Conservation (phyloP, 2,329 filamentous ascomycete species). For the Dothideomycetes sp. region DNA sequence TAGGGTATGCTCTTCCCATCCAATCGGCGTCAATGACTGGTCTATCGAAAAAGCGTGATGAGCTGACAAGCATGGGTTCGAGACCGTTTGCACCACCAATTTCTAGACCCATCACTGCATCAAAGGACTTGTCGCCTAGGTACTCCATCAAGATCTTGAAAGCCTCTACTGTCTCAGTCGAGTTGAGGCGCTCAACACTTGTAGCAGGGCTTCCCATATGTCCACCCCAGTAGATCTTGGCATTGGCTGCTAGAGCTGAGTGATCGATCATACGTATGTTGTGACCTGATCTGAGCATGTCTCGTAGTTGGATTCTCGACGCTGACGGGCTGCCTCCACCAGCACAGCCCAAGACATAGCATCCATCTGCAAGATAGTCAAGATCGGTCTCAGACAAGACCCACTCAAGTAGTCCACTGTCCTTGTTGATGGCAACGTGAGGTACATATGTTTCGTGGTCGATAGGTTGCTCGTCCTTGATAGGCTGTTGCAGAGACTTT, state of each 20-base stretch:
- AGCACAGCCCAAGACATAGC: conserved; percentile 53
- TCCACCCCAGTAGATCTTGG: conserved; percentile 47
- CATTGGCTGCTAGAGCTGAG: conserved; percentile 41
- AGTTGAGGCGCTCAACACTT: conserved; percentile 50
- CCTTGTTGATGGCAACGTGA: conserved; percentile 28
- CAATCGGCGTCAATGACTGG: conserved; percentile 38
- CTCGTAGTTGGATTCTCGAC: conserved; percentile 42
- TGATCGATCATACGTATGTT: conserved; percentile 45
- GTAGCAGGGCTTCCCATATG: conserved; percentile 53
- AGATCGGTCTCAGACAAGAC: conserved; percentile 50
- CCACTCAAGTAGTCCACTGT: conserved; percentile 43
- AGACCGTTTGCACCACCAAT: conserved; percentile 60
- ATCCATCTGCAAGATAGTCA: conserved; percentile 48
- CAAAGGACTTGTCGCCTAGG: conserved; percentile 35
- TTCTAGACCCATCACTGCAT: conserved; percentile 54
- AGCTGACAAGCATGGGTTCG: conserved; percentile 48
- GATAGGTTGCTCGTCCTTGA: conserved; percentile 23
- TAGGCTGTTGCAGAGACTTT: conserved; percentile 28
- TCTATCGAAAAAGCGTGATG: conserved; percentile 40
- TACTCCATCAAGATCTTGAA: conserved; percentile 41
- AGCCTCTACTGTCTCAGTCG: conserved; percentile 41
- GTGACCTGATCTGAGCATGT: conserved; percentile 43
- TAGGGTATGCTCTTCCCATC: conserved; percentile 41
- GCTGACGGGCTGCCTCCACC: conserved; percentile 50
- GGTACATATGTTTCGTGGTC: conserved; percentile 38